These are phyloP conservation scores for Aspergillus tanneri DNA, from an alignment of 2,329 filamentous ascomycete genomes.

Conservation along the genomic window DNA sequence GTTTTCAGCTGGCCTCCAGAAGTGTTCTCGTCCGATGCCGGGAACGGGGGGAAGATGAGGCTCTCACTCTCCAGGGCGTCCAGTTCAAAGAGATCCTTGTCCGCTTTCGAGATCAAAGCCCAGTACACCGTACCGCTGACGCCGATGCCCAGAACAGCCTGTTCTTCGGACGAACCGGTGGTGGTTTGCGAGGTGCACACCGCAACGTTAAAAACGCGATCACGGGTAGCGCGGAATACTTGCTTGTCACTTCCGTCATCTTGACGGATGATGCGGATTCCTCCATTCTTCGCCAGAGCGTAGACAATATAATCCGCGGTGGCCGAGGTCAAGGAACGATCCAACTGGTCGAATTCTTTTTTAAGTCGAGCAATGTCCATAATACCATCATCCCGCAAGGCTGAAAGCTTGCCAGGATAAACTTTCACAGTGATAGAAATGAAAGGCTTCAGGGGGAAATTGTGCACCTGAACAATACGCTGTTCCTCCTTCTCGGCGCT, in stretches of 20 bases:
- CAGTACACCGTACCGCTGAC: constrained; percentile 97
- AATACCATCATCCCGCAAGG: constrained; percentile 73
- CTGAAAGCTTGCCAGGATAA: constrained; percentile 50
- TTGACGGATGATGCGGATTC: constrained; percentile 89
- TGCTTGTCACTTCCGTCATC: constrained; percentile 89
- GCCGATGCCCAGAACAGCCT: constrained; percentile 87
- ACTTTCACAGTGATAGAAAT: constrained; percentile 74
- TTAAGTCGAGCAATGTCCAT: constrained; percentile 93
- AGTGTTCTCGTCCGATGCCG: constrained; percentile 81
- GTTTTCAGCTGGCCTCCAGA: constrained; percentile 94
- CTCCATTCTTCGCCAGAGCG: constrained; percentile 87
- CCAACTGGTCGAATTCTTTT: constrained; percentile 97
- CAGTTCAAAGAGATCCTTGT: constrained; percentile 76
- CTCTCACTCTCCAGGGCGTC: constrained; percentile 79
- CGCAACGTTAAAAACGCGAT: constrained; percentile 92
- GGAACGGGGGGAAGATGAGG: constrained; percentile 84
- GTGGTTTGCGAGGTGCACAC: constrained; percentile 67
- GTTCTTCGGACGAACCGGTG: constrained; percentile 58
- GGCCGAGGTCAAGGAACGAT: constrained; percentile 86
- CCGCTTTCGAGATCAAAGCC: constrained; percentile 73
- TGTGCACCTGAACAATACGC: constrained; percentile 75
- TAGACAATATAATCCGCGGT: constrained; percentile 92
- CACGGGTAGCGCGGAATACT: constrained; percentile 85
- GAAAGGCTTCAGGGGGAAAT: constrained; percentile 96
- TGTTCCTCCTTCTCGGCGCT: constrained; percentile 64